phyloP scores from a whole-genome alignment of 2,329 filamentous ascomycete genomes.

The Cladobotryum protrusum region DNA sequence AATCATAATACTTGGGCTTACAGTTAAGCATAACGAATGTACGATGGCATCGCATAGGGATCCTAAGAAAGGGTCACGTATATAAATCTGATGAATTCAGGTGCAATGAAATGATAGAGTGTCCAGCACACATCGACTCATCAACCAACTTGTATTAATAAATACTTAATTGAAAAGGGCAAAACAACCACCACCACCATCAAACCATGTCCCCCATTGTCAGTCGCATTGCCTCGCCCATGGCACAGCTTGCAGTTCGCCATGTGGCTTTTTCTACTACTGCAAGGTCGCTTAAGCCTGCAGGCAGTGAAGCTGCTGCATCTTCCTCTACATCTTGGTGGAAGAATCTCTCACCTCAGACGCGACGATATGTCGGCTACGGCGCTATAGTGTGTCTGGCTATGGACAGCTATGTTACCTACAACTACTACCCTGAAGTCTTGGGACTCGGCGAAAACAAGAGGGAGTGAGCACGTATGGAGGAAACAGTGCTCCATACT shows the following conservation, averaged over 20 bases:
- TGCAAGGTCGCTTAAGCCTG: slow-evolving; percentile 9
- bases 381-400: slow-evolving; percentile 15
- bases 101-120: background rate
- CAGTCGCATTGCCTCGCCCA: slow-evolving; percentile 15
- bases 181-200: background rate
- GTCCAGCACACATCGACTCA: background rate
- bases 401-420: slow-evolving; percentile 21
- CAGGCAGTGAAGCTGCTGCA: slow-evolving; percentile 5
- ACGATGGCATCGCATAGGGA: background rate
- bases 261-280: slow-evolving; percentile 20
- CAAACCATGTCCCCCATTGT: slow-evolving; percentile 17
- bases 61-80: background rate
- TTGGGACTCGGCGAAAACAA: slow-evolving; percentile 5
- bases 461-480: background rate
- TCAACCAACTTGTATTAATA: slow-evolving; percentile 1
- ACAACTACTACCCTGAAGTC: slow-evolving; percentile 21
- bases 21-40: slow-evolving; percentile 19
- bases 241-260: slow-evolving; percentile 9
- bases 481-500: too few relatives aligned
- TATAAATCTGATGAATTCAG: background rate
- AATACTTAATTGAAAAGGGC: slow-evolving; percentile 3
- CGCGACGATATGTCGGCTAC: slow-evolving; percentile 20
- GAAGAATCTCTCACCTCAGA: slow-evolving; percentile 22
- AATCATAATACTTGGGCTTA: slow-evolving; percentile 11
- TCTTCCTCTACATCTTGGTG: slow-evolving; percentile 16